Percentiles rank a stretch among this genome's conserved stretches.
phyloP scores from a whole-genome alignment of 139 green algal genomes.

The Picochlorum sp. region DNA sequence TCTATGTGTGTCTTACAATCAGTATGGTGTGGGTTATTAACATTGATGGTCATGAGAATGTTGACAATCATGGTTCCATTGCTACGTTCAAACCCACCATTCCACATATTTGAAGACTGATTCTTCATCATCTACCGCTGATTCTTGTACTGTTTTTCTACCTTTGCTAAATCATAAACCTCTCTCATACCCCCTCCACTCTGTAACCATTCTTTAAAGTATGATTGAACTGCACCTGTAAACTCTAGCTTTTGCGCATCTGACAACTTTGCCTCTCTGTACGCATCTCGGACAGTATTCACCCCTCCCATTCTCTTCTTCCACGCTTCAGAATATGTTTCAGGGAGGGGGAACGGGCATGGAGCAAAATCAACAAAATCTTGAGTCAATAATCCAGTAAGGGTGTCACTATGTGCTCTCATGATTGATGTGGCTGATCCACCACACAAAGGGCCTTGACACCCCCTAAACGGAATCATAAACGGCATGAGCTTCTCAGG shows the following conservation, averaged over 20 bases:
- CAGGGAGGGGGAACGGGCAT: slow-evolving; percentile 69
- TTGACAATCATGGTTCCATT: slow-evolving; percentile 41
- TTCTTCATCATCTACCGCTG: background rate
- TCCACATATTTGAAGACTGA: slow-evolving; percentile 5
- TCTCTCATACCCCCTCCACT: slow-evolving; percentile 52
- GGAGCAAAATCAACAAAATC: slow-evolving; percentile 12
- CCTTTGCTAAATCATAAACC: slow-evolving; percentile 75
- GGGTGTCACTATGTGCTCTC: background rate
- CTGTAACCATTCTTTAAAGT: slow-evolving; percentile 87
- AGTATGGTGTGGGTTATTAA: slow-evolving; percentile 53
- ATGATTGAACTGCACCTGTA: slow-evolving; percentile 69
- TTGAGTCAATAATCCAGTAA: background rate
- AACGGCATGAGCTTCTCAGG: slow-evolving; percentile 74
- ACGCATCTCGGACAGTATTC: slow-evolving; percentile 50
- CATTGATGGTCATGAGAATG: slow-evolving; percentile 53
- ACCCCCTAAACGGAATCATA: slow-evolving; percentile 73
- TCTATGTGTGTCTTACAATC: slow-evolving; percentile 19
- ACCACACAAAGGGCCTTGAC: slow-evolving; percentile 35
- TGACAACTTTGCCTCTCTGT: slow-evolving; percentile 54
- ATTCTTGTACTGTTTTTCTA: slow-evolving; percentile 48
- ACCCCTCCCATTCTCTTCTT: slow-evolving; percentile 65
- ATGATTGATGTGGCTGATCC: slow-evolving; percentile 25
- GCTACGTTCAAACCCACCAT: slow-evolving; percentile 19
- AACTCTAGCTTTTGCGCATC: slow-evolving; percentile 64
- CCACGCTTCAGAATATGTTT: slow-evolving; percentile 65